Percentiles rank a stretch among this genome's conserved stretches.
These are phyloP conservation scores for Solanum paucissectum DNA, from an alignment of 257 asterid species.

Conservation along the genomic window DNA sequence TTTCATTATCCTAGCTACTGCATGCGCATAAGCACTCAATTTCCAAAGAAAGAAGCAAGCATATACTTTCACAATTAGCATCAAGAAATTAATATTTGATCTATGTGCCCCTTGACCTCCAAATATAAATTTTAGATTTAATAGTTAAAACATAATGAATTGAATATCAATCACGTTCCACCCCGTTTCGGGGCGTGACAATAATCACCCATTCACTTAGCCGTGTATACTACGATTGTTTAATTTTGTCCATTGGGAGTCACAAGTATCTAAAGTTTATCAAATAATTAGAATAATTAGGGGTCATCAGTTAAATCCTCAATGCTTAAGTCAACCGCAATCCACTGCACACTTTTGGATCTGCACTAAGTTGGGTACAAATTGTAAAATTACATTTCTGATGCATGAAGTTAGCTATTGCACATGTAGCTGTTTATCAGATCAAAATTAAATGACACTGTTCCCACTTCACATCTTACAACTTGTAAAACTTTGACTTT, in stretches of 20 bases:
- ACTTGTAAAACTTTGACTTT: background rate
- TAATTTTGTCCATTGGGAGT: background rate
- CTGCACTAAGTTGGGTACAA: background rate
- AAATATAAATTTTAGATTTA: background rate
- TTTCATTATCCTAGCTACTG: too few species aligned
- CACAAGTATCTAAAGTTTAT: background rate
- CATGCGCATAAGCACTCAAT: too few species aligned
- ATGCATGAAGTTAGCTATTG: background rate
- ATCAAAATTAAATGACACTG: background rate
- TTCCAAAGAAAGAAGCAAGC: too few species aligned
- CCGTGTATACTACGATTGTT: background rate
- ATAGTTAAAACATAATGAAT: background rate
- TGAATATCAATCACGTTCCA: too few species aligned
- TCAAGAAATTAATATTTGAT: too few species aligned
- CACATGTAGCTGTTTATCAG: background rate
- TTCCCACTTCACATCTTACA: background rate
- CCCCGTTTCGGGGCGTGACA: background rate
- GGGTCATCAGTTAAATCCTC: background rate
- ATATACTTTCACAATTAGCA: too few species aligned
- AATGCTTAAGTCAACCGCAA: background rate
- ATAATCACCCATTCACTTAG: background rate
- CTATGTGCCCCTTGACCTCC: background rate
- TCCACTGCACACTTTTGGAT: background rate
- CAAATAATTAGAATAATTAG: background rate
- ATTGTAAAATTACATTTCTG: background rate